Base-by-base conservation (phyloP, 192 early-diverging fungal genomes). In the Podila horticola region DNA sequence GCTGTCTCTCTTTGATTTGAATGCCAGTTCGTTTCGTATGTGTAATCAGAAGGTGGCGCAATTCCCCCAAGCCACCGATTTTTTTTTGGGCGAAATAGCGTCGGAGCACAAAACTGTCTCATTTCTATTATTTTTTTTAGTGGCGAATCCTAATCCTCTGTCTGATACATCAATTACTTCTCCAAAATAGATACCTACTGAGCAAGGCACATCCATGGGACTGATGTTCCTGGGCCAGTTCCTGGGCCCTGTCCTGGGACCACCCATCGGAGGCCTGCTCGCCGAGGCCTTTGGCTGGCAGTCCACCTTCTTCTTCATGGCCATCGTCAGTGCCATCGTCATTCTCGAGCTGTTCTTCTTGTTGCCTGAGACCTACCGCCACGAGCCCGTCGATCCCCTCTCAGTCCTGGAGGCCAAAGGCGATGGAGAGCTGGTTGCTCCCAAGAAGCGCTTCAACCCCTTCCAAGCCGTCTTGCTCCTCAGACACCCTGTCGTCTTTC, bases 181-280 rank as follows among this genome's bases (percentile, higher is more conserved):
- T 19, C 30, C 12, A 61, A 20, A 60, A 61, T 61, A 81, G 77
- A 22, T 51, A 6, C 77, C 77, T 6, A 66, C 72, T 62, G 77
- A 81, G 24, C 77, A 81, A 73, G 77, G 77, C 50, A 81, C 77
- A 28, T 68, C 71, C 28, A 81, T 81, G 77, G 77, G 77, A 31
- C 50, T 81, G 15, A 73, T 81, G 71, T 81, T 81, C 50, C 52
- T 81, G 49, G 77, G 77, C 5, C 77, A 81, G 51, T 81, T 73
- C 71, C 64, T 83, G 13, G 72, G 74, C n/a, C 72, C 72, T 31
- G 68, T 75, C 57, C 41, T 75, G 22, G 79, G 74, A 65, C 81
- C 83, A 9, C 85, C 84, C 15, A 74, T 88, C 36, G 87, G 87
- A 22, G 87, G 87, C n/a, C 59, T 88, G 19, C 73, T 88, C 22